Percentiles rank a stretch among this genome's conserved stretches.
Conservation (phyloP, 1,284 basidiomycete species). For the Cystobasidiaceae sp. region DNA sequence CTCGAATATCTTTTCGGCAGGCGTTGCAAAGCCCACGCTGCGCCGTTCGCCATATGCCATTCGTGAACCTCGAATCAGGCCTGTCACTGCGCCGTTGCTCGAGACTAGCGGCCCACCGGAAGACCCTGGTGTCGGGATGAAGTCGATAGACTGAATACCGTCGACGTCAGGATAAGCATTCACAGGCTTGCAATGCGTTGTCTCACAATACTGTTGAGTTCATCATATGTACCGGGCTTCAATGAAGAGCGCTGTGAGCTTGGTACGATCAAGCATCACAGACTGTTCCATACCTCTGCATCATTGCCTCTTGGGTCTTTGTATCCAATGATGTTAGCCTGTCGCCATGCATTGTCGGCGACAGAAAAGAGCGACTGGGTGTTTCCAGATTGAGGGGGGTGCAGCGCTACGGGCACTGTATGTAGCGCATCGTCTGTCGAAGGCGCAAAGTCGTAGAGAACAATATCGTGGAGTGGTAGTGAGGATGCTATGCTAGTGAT, state of each 20-base stretch:
- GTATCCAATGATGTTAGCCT: constrained; percentile 14
- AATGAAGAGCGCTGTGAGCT: too few species aligned
- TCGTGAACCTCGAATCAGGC: constrained; percentile 20
- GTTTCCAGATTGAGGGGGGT: constrained; percentile 4
- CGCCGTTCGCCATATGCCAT: constrained; percentile 24
- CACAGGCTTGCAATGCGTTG: too few species aligned
- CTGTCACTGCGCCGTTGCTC: constrained; percentile 16
- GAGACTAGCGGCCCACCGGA: constrained; percentile 26
- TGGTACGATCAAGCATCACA: background rate
- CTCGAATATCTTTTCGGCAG: constrained; percentile 31
- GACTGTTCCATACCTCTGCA: constrained; percentile 1
- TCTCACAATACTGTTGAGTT: constrained; percentile 24
- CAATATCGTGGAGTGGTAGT: constrained; percentile 20
- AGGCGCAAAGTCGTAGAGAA: background rate
- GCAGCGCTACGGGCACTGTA: constrained; percentile 14
- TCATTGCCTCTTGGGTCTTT: constrained; percentile 28
- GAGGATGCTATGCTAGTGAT: constrained; percentile 1
- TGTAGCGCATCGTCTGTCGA: background rate
- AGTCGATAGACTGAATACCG: constrained; percentile 20
- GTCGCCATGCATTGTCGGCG: constrained; percentile 11
- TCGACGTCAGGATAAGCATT: background rate
- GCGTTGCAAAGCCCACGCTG: constrained; percentile 24
- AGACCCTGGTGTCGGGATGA: constrained; percentile 20
- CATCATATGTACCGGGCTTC: constrained; percentile 29
- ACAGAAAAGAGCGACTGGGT: constrained; percentile 16